A percentile compares a stretch with the other conserved stretches of the same genome.
Conservation (phyloP, 148 eudicot genomes). For the Nepenthes gracilis region DNA sequence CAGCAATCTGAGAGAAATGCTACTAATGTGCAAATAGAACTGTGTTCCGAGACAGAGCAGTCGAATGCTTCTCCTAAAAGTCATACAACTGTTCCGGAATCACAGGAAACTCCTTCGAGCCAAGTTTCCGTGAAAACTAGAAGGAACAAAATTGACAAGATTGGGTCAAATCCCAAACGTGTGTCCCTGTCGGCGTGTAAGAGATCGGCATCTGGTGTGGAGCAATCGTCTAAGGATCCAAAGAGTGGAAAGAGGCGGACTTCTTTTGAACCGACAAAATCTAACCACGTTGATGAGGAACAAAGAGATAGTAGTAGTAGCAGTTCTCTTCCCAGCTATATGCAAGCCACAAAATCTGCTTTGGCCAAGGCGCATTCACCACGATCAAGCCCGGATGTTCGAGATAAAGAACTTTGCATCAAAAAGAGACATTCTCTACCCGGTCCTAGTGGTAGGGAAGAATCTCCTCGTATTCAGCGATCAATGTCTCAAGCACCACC, state of each 20-base stretch:
- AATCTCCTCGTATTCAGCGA: constrained; percentile 66
- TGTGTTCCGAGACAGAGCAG: constrained; percentile 11
- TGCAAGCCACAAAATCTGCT: constrained; percentile 97
- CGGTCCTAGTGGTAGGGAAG: constrained; percentile 64
- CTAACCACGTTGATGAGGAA: constrained; percentile 63
- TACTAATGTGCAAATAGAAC: neutral
- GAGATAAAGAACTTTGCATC: constrained; percentile 38
- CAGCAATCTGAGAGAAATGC: neutral
- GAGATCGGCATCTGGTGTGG: constrained; percentile 37
- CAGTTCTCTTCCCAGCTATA: constrained; percentile 68
- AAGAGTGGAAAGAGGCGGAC: constrained; percentile 60
- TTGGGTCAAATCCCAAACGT: constrained; percentile 33
- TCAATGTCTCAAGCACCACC: constrained; percentile 41
- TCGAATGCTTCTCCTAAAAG: constrained; percentile 55
- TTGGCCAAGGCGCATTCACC: constrained; percentile 80
- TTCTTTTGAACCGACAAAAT: constrained; percentile 61
- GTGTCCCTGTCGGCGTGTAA: constrained; percentile 48
- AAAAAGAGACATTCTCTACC: constrained; percentile 84
- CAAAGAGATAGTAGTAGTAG: constrained; percentile 61
- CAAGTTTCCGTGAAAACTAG: constrained; percentile 53
- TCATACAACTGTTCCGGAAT: constrained; percentile 10
- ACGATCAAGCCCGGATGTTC: constrained; percentile 81
- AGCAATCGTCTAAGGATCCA: constrained; percentile 46
- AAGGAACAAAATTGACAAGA: constrained; percentile 42
- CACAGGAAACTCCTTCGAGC: constrained; percentile 51